Percentiles rank a stretch among this genome's conserved stretches.
These are phyloP conservation scores for Cyclostephanos tholiformis DNA, from an alignment of 108 stramenopile species.

Conservation along the genomic window DNA sequence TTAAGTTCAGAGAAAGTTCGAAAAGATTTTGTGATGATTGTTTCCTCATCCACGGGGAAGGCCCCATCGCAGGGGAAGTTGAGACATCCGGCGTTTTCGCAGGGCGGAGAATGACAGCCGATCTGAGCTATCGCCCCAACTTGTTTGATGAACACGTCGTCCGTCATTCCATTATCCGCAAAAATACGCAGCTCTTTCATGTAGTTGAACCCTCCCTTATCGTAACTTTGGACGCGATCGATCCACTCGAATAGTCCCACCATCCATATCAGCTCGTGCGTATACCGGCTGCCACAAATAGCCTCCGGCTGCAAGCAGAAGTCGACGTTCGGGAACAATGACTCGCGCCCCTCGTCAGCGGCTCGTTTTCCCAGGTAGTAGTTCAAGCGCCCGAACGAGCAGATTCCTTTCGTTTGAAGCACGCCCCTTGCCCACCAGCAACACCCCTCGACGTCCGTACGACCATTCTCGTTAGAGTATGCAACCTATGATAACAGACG, in stretches of 20 bases:
- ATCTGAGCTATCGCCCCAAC: conserved; percentile 30
- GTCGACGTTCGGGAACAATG: conserved; percentile 42
- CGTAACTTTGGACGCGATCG: conserved; percentile 46
- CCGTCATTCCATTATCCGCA: conserved; percentile 44
- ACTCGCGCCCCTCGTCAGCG: conserved; percentile 27
- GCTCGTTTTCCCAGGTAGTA: conserved; percentile 50
- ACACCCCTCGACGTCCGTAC: conserved; percentile 58
- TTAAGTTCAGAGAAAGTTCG: conserved; percentile 23
- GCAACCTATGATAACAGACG: conserved; percentile 36
- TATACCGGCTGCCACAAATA: conserved; percentile 38
- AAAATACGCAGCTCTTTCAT: conserved; percentile 40
- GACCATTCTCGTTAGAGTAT: conserved; percentile 40
- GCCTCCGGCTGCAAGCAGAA: conserved; percentile 48
- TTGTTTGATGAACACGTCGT: conserved; percentile 30
- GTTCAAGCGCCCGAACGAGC: conserved; percentile 53
- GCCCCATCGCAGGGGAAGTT: conserved; percentile 28
- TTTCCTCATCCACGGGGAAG: conserved; percentile 4
- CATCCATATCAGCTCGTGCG: conserved; percentile 52
- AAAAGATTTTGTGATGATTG: conserved; percentile 26
- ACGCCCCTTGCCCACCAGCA: conserved; percentile 61
- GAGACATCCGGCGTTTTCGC: conserved; percentile 33
- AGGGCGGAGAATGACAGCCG: conserved; percentile 43
- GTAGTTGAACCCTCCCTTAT: conserved; percentile 46
- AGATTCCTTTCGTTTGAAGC: conserved; percentile 51
- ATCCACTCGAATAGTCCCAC: conserved; percentile 58